These are phyloP conservation scores for Xylaria polymorpha DNA, from an alignment of 2,329 filamentous ascomycete genomes.

Conservation along the genomic window DNA sequence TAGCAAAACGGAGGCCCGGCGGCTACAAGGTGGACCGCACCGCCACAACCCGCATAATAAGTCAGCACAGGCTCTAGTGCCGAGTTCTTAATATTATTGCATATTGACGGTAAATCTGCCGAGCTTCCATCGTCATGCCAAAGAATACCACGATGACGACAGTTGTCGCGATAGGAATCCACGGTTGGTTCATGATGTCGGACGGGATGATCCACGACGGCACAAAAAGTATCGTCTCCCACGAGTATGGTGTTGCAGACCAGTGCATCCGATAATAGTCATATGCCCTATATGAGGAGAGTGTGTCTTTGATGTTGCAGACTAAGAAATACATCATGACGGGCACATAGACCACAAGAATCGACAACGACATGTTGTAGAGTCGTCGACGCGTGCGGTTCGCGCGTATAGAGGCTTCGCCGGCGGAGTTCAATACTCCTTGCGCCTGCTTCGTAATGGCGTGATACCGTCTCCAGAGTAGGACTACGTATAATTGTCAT, in stretches of 20 bases:
- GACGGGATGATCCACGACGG: slow-evolving; percentile 56
- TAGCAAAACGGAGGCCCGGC: too few species aligned
- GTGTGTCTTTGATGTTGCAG: slow-evolving; percentile 54
- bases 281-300: slow-evolving; percentile 51
- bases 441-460: slow-evolving; percentile 57
- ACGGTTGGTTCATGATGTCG: slow-evolving; percentile 58
- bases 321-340: slow-evolving; percentile 57
- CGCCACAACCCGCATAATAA: too few species aligned
- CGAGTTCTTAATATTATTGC: too few species aligned
- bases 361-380: slow-evolving; percentile 65
- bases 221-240: slow-evolving; percentile 60
- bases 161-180: slow-evolving; percentile 60
- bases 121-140: slow-evolving; percentile 65
- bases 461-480: slow-evolving; percentile 62
- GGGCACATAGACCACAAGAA: slow-evolving; percentile 64
- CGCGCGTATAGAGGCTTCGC: slow-evolving; percentile 55
- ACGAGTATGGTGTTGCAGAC: slow-evolving; percentile 54
- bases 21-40: too few species aligned
- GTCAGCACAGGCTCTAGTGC: too few species aligned
- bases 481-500: slow-evolving; percentile 39
- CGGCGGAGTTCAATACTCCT: slow-evolving; percentile 56
- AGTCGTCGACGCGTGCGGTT: slow-evolving; percentile 63
- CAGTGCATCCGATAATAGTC: slow-evolving; percentile 58
- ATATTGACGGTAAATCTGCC: slow-evolving; percentile 59
- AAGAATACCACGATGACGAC: slow-evolving; percentile 66